Conservation (phyloP, 129 eudicot species). For the Sambucus nigra region DNA sequence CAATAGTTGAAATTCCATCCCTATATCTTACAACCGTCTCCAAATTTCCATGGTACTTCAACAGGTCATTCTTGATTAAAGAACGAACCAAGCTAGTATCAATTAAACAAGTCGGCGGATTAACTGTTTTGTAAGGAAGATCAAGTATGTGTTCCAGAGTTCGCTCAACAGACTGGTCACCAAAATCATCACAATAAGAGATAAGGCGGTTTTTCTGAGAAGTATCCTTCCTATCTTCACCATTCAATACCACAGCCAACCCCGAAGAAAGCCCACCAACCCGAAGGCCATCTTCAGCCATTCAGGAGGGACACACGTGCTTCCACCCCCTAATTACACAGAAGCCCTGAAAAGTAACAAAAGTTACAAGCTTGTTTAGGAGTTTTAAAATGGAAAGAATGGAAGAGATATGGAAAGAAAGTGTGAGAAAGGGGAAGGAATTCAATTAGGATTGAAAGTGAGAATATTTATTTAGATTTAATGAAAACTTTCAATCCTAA, state of each 20-base stretch:
- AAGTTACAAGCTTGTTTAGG: too few species aligned
- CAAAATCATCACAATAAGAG: constrained; percentile 85
- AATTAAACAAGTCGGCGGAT: constrained; percentile 36
- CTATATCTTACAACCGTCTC: constrained; percentile 15
- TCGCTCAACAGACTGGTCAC: constrained; percentile 87
- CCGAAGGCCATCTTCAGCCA: constrained; percentile 76
- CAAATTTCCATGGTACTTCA: constrained; percentile 22
- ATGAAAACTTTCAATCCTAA: background rate
- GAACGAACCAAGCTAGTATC: constrained; percentile 48
- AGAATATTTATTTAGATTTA: too few species aligned
- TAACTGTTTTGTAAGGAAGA: constrained; percentile 53
- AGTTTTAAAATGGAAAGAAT: too few species aligned
- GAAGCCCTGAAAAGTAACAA: constrained; percentile 9
- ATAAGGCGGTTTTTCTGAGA: constrained; percentile 55
- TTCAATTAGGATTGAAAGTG: too few species aligned
- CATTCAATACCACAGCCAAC: constrained; percentile 64
- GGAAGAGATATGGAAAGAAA: too few species aligned
- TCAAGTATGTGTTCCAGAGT: constrained; percentile 80
- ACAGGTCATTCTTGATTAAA: constrained; percentile 43
- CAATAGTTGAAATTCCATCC: constrained; percentile 59
- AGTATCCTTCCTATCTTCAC: constrained; percentile 49
- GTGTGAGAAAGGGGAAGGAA: too few species aligned
- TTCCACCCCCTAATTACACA: constrained; percentile 16
- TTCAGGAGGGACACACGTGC: constrained; percentile 16
- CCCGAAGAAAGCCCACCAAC: constrained; percentile 64